phyloP scores from a whole-genome alignment of 2,329 filamentous ascomycete genomes.

The Sporothrix variecibatus region DNA sequence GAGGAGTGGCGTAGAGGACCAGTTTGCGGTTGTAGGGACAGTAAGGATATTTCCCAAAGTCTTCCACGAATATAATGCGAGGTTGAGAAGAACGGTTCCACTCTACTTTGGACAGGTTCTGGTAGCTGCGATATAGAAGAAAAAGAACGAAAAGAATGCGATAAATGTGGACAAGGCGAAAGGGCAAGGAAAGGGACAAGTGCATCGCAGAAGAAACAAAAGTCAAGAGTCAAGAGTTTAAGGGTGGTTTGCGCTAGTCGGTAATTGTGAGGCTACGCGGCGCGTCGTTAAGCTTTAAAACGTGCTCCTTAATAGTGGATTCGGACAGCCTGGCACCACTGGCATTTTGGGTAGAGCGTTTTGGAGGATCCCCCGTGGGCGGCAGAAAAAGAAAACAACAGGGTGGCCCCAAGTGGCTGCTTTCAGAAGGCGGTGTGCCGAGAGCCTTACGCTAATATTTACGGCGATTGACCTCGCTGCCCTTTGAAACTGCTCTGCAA shows the following conservation, averaged over 20 bases:
- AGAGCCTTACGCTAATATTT: background rate
- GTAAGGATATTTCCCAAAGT: too few relatives aligned
- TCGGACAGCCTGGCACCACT: constrained; percentile 22
- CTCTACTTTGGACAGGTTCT: background rate
- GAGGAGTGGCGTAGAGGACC: background rate
- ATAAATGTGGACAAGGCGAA: background rate
- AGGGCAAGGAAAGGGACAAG: background rate
- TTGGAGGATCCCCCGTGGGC: background rate
- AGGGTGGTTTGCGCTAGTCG: background rate
- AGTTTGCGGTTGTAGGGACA: too few relatives aligned
- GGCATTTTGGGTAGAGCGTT: background rate
- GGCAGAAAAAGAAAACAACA: constrained; percentile 21
- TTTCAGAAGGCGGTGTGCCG: constrained; percentile 29
- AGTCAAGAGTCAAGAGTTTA: background rate
- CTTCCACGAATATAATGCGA: background rate
- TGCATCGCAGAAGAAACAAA: background rate
- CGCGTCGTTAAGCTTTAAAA: background rate
- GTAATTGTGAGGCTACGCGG: constrained; percentile 2
- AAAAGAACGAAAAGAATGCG: background rate
- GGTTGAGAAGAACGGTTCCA: background rate
- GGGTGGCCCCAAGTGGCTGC: constrained; percentile 10
- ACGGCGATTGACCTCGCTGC: background rate
- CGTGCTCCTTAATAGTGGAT: background rate
- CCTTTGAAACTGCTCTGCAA: background rate
- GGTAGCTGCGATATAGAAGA: background rate